These are phyloP conservation scores for Lasiosphaeriaceae sp. DNA, from an alignment of 495 filamentous ascomycete species.

Conservation along the genomic window DNA sequence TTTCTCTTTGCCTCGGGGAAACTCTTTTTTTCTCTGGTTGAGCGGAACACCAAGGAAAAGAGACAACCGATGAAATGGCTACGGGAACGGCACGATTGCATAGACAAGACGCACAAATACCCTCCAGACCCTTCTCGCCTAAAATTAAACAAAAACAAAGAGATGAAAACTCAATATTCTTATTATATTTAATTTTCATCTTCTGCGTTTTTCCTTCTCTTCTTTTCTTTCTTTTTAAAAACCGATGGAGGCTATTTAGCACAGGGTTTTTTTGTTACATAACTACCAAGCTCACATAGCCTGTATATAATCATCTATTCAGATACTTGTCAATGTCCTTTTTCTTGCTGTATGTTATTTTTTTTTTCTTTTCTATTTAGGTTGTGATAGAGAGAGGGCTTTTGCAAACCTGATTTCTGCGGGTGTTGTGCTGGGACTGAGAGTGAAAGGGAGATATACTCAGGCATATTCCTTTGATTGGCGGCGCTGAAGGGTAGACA, in stretches of 20 bases:
- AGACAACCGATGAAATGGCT: not conserved
- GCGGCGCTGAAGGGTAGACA: too few species aligned
- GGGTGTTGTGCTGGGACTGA: too few species aligned
- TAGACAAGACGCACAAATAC: constrained; percentile 9
- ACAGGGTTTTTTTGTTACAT: too few species aligned
- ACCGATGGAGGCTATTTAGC: too few species aligned
- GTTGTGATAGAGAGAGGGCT: not conserved
- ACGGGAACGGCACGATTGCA: constrained; percentile 5
- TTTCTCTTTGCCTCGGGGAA: not conserved
- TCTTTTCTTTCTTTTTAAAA: too few species aligned
- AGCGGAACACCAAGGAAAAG: not conserved
- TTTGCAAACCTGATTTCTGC: too few species aligned
- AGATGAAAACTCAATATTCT: not conserved
- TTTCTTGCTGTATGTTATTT: not conserved
- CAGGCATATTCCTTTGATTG: too few species aligned
- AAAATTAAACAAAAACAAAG: not conserved
- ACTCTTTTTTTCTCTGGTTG: not conserved
- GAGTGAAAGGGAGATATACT: too few species aligned
- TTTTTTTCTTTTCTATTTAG: not conserved
- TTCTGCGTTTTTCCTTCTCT: not conserved
- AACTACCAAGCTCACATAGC: too few species aligned
- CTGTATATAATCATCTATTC: too few species aligned
- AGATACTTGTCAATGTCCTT: not conserved
- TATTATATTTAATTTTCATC: not conserved
- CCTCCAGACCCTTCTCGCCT: not conserved